Conservation (phyloP, 805 yeast species). For the Metschnikowia proteae region DNA sequence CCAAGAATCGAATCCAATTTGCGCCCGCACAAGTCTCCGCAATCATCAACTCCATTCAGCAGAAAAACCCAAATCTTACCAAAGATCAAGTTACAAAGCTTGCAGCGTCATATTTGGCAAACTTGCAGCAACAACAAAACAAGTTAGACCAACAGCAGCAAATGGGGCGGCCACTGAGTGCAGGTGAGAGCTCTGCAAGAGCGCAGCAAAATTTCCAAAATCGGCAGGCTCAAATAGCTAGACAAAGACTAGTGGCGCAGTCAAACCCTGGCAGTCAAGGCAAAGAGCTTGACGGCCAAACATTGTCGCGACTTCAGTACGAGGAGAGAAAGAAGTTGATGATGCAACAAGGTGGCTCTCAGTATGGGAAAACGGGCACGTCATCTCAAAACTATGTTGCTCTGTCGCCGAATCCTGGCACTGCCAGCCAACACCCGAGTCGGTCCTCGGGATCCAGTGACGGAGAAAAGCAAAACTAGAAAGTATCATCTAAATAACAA, state of each 20-base stretch:
- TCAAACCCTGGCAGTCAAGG: slow-evolving; percentile 7
- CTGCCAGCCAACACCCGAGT: background rate
- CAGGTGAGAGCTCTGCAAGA: slow-evolving; percentile 9
- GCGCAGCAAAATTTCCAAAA: slow-evolving; percentile 13
- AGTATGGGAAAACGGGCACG: slow-evolving; percentile 8
- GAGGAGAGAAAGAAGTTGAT: slow-evolving; percentile 36
- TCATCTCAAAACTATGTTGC: background rate
- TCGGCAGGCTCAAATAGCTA: slow-evolving; percentile 13
- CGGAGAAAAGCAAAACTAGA: background rate
- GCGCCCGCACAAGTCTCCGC: slow-evolving; percentile 65
- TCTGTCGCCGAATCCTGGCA: background rate
- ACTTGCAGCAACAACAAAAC: slow-evolving; percentile 50
- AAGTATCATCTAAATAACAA: background rate
- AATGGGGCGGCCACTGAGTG: slow-evolving; percentile 15
- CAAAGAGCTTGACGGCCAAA: slow-evolving; percentile 21
- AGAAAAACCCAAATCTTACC: slow-evolving; percentile 59
- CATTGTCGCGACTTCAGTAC: slow-evolving; percentile 30
- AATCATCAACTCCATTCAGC: slow-evolving; percentile 58
- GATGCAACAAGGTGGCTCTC: slow-evolving; percentile 24
- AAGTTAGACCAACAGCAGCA: slow-evolving; percentile 17
- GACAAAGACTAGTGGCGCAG: slow-evolving; percentile 14
- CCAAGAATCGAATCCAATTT: slow-evolving; percentile 40
- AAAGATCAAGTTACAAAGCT: slow-evolving; percentile 63
- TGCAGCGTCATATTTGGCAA: slow-evolving; percentile 62
- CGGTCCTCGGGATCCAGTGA: slow-evolving; percentile 2